phyloP scores from a whole-genome alignment of 257 asterid genomes.

The Lavandula angustifolia region DNA sequence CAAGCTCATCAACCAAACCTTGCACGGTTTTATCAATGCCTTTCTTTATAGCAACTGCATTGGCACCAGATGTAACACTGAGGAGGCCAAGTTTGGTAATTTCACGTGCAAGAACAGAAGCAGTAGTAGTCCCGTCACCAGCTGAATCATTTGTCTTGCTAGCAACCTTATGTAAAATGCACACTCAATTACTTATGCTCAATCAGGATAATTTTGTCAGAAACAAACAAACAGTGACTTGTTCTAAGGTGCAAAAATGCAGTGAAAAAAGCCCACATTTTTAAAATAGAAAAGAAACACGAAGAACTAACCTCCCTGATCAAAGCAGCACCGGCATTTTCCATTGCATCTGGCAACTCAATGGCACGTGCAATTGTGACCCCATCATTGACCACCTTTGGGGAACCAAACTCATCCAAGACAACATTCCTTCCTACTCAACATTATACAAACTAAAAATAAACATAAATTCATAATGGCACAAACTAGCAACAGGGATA shows the following conservation, averaged over 20 bases:
- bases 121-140: constrained; percentile 99
- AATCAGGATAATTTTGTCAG: constrained; percentile 1
- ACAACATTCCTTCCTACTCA: constrained; percentile 88
- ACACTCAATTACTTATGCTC: background rate
- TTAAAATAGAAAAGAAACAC: background rate
- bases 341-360: constrained; percentile 89
- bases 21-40: constrained; percentile 91
- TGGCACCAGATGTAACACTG: constrained; percentile 98
- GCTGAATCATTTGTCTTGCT: constrained; percentile 98
- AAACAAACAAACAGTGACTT: constrained; percentile 1
- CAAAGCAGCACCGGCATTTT: constrained; percentile 93
- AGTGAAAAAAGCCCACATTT: background rate
- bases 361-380: constrained; percentile 95
- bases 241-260: background rate
- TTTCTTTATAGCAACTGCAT: constrained; percentile 83
- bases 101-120: constrained; percentile 93
- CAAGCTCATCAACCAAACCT: constrained; percentile 77
- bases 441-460: background rate
- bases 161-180: constrained; percentile 65
- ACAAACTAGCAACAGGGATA: background rate
- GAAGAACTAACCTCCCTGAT: constrained; percentile 78
- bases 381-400: constrained; percentile 90
- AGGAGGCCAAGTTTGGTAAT: constrained; percentile 87
- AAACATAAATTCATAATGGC: background rate
- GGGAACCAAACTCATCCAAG: constrained; percentile 87